Evolutionary conservation across 2,329 filamentous ascomycete genomes (phyloP).

Genomic region (Claviceps monticola): DNA sequence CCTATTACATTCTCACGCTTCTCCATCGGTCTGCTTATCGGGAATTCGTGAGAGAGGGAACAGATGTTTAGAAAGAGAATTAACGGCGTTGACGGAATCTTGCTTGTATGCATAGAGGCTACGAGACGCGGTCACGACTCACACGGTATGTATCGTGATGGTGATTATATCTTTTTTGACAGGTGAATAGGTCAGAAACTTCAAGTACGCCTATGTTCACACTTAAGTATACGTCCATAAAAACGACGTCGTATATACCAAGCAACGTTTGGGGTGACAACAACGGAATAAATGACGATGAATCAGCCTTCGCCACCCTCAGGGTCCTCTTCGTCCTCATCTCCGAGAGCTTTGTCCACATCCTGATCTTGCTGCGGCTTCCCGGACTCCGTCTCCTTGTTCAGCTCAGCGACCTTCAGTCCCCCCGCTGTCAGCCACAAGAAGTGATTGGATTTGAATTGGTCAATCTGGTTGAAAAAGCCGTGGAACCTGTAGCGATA

Average conservation of each 20-base stretch:
- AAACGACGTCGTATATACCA: neutral
- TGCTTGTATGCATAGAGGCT: too few relatives aligned
- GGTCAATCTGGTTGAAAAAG: conserved; percentile 70
- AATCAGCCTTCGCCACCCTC: conserved; percentile 29
- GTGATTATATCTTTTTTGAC: too few relatives aligned
- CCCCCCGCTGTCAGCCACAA: conserved; percentile 61
- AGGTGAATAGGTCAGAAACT: too few relatives aligned
- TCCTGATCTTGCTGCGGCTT: conserved; percentile 26
- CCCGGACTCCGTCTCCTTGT: conserved; percentile 15
- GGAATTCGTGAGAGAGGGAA: too few relatives aligned
- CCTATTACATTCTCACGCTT: neutral
- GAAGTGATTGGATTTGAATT: conserved; percentile 58
- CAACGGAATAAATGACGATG: too few relatives aligned
- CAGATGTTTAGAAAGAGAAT: too few relatives aligned
- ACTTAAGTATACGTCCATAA: neutral
- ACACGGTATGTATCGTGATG: too few relatives aligned
- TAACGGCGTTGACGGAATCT: too few relatives aligned
- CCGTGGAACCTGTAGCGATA: conserved; percentile 46
- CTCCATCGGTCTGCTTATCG: too few relatives aligned
- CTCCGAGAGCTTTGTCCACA: conserved; percentile 34
- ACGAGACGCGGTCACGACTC: too few relatives aligned
- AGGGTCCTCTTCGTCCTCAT: conserved; percentile 37
- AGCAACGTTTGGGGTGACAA: too few relatives aligned
- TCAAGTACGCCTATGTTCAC: too few relatives aligned
- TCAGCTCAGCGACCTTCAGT: conserved; percentile 41